Percentiles rank a stretch among this genome's conserved stretches.
phyloP scores from a whole-genome alignment of 768 basidiomycete genomes.

The Podaxis mareebaensis region DNA sequence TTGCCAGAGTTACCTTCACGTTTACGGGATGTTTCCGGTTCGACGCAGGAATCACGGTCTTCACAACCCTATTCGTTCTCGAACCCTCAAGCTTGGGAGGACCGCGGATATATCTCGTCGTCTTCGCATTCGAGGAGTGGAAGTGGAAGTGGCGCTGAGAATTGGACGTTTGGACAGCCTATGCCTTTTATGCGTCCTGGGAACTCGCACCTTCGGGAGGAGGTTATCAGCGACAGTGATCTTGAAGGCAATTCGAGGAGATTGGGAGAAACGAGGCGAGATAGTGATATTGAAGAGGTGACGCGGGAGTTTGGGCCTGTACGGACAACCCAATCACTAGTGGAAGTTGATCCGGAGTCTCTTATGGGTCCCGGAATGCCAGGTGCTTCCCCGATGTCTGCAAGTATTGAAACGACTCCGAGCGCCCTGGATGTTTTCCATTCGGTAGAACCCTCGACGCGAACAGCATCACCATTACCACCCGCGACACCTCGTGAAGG shows the following conservation, averaged over 20 bases:
- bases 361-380: slow-evolving; percentile 12
- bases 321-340: neutral
- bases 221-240: slow-evolving; percentile 7
- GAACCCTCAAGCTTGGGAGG: slow-evolving; percentile 17
- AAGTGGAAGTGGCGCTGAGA: slow-evolving; percentile 55
- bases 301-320: slow-evolving; percentile 6
- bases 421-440: neutral
- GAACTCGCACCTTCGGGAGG: slow-evolving; percentile 14
- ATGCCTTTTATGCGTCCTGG: slow-evolving; percentile 41
- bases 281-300: slow-evolving; percentile 7
- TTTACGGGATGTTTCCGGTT: slow-evolving; percentile 9
- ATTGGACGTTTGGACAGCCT: slow-evolving; percentile 74
- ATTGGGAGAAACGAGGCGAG: neutral
- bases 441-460: neutral
- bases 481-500: slow-evolving; percentile 21
- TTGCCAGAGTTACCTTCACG: slow-evolving; percentile 22
- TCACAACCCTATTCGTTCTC: slow-evolving; percentile 4
- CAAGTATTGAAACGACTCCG: neutral
- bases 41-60: slow-evolving; percentile 2
- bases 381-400: neutral
- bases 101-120: slow-evolving; percentile 32
- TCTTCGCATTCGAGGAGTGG: slow-evolving; percentile 51
- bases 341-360: neutral
- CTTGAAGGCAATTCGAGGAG: neutral
- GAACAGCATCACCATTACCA: slow-evolving; percentile 13